A percentile compares a stretch with the other conserved stretches of the same genome.
Conservation (phyloP, 352 stramenopile species). For the Phytophthora ramorum region DNA sequence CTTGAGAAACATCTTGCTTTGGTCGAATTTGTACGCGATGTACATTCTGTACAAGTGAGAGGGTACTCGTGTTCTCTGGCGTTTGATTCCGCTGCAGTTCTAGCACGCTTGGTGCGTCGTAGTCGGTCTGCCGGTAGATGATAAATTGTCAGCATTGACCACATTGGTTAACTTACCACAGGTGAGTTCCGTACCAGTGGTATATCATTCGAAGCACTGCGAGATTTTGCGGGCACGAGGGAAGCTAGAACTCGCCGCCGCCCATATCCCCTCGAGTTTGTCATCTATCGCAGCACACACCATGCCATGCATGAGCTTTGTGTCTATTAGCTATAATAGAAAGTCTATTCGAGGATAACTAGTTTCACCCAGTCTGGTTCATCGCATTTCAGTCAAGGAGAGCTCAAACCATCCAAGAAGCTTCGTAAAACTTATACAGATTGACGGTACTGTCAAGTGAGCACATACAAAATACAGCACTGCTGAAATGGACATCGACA, state of each 20-base stretch:
- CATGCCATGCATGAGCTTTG: neutral
- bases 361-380: neutral
- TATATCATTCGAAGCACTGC: neutral
- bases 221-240: slow-evolving; percentile 10
- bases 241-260: slow-evolving; percentile 19
- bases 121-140: slow-evolving; percentile 10
- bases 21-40: neutral
- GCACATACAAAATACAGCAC: no score
- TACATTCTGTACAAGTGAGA: neutral
- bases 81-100: slow-evolving; percentile 2
- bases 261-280: neutral
- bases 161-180: neutral
- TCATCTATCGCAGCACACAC: slow-evolving; percentile 4
- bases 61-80: neutral
- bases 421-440: no score
- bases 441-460: no score
- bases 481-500: neutral
- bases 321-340: neutral
- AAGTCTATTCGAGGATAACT: neutral
- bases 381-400: neutral
- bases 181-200: slow-evolving; percentile 7
- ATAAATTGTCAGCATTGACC: neutral
- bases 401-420: no score
- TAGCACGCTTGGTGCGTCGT: slow-evolving; percentile 1
- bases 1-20: neutral